Conservation (phyloP, 805 yeast species). For the Tetrapisispora phaffii region DNA sequence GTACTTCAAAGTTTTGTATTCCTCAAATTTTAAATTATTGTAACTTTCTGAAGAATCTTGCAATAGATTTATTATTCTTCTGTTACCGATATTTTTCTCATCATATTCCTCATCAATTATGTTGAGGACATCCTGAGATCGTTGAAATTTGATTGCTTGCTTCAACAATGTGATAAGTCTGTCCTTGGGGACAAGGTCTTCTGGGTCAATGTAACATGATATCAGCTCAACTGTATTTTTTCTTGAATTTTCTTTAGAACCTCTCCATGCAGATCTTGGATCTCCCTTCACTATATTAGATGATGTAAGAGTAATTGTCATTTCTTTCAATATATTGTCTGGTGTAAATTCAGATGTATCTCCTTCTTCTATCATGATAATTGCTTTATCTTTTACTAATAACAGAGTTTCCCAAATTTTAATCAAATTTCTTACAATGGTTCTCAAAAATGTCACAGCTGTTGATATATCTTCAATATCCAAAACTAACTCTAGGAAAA, state of each 20-base stretch:
- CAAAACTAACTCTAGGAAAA: constrained; percentile 21
- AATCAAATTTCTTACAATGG: constrained; percentile 16
- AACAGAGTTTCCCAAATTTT: constrained; percentile 22
- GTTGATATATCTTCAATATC: constrained; percentile 11
- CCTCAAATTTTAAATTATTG: constrained; percentile 7
- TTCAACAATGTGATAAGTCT: constrained; percentile 41
- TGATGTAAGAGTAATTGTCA: constrained; percentile 27
- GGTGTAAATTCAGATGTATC: constrained; percentile 13
- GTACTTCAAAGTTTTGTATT: constrained; percentile 23
- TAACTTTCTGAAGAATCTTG: constrained; percentile 10
- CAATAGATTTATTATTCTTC: constrained; percentile 3
- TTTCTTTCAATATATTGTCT: constrained; percentile 22
- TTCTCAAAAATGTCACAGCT: constrained; percentile 20
- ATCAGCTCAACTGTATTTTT: constrained; percentile 34
- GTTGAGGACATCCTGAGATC: constrained; percentile 29
- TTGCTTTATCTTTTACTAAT: neutral
- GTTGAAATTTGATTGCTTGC: constrained; percentile 44
- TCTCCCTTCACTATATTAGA: constrained; percentile 14
- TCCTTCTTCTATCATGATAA: constrained; percentile 5
- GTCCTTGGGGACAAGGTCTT: constrained; percentile 43
- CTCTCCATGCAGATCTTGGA: constrained; percentile 25
- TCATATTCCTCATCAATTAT: constrained; percentile 22
- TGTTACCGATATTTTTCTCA: constrained; percentile 11
- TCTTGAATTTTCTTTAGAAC: constrained; percentile 31
- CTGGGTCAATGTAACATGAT: constrained; percentile 40